Conservation (phyloP, 768 basidiomycete genomes). For the Boletus coccyginus region DNA sequence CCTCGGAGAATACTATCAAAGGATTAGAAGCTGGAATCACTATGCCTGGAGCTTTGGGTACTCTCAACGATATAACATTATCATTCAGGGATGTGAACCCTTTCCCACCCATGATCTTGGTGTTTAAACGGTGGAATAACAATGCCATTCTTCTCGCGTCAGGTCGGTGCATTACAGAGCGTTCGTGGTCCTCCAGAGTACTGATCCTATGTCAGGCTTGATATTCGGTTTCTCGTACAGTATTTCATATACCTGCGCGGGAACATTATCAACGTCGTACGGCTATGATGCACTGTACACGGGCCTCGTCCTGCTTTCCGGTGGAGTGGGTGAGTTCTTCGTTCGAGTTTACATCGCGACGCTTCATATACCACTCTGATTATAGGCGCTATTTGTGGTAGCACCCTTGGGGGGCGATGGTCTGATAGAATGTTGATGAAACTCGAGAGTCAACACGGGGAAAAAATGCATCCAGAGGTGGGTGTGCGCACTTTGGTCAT, state of each 20-base stretch:
- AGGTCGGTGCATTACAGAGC: slow-evolving; percentile 8
- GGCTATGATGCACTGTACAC: slow-evolving; percentile 66
- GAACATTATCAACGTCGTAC: slow-evolving; percentile 65
- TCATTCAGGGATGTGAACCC: slow-evolving; percentile 73
- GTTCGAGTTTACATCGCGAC: not conserved
- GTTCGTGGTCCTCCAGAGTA: not conserved
- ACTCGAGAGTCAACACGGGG: slow-evolving; percentile 43
- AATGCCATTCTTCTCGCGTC: slow-evolving; percentile 47
- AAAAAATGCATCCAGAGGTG: slow-evolving; percentile 60
- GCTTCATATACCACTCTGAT: not conserved
- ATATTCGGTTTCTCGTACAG: slow-evolving; percentile 72
- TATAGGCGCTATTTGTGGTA: slow-evolving; percentile 50
- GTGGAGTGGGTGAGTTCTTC: slow-evolving; percentile 55
- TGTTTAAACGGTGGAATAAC: slow-evolving; percentile 67
- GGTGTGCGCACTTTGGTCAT: slow-evolving; percentile 3
- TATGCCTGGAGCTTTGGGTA: not conserved
- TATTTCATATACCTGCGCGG: slow-evolving; percentile 70
- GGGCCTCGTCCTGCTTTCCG: slow-evolving; percentile 74
- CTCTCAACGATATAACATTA: slow-evolving; percentile 42
- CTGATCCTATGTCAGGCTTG: slow-evolving; percentile 43
- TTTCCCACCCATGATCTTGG: slow-evolving; percentile 54
- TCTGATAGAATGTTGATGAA: slow-evolving; percentile 46
- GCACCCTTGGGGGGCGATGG: slow-evolving; percentile 57
- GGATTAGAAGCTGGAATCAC: slow-evolving; percentile 4
- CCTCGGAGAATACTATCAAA: not conserved